These are phyloP conservation scores for Aspergillus spinulosporus DNA, from an alignment of 2,329 filamentous ascomycete species.

Conservation along the genomic window DNA sequence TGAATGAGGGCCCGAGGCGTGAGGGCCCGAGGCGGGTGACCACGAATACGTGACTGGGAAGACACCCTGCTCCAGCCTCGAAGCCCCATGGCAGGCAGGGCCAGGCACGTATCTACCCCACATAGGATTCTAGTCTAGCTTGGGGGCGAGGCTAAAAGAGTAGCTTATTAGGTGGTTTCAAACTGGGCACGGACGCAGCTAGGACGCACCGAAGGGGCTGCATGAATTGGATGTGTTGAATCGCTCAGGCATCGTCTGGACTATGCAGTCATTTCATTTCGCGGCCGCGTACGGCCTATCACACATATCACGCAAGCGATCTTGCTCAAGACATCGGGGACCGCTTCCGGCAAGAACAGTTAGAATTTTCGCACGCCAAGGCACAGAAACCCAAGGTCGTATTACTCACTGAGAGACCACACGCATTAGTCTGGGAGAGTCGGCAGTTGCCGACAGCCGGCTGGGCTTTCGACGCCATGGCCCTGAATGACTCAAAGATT, in stretches of 20 bases:
- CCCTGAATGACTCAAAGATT: background rate
- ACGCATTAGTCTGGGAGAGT: background rate
- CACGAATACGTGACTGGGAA: background rate
- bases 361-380: slow-evolving; percentile 5
- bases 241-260: background rate
- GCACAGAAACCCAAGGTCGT: background rate
- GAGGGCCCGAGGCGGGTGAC: background rate
- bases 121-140: background rate
- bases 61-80: background rate
- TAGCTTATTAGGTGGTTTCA: slow-evolving; percentile 4
- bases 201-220: background rate
- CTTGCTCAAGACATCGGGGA: slow-evolving; percentile 2
- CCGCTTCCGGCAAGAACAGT: background rate
- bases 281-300: background rate
- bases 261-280: background rate
- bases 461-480: background rate
- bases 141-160: slow-evolving; percentile 1
- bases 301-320: background rate
- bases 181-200: slow-evolving; percentile 6
- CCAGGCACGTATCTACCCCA: background rate
- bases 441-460: slow-evolving; percentile 15
- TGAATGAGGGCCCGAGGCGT: background rate
- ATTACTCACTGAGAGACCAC: background rate
- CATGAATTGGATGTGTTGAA: background rate
- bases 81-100: background rate